Conservation (phyloP, 139 green algal species). For the Chara braunii region DNA sequence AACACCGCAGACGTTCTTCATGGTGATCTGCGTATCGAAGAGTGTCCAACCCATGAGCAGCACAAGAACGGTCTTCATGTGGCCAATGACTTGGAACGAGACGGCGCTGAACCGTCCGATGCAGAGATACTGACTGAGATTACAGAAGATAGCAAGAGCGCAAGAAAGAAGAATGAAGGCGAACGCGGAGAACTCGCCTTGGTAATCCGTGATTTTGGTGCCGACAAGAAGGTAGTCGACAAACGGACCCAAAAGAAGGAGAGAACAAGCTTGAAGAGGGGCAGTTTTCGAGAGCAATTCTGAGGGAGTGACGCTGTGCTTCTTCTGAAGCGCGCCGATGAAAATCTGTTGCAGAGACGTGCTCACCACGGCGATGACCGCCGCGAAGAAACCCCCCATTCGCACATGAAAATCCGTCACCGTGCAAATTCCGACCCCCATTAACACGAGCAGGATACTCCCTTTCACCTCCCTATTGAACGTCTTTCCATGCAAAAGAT, state of each 20-base stretch:
- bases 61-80: constrained; percentile 44
- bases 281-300: constrained; percentile 65
- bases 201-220: constrained; percentile 31
- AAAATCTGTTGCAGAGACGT: constrained; percentile 84
- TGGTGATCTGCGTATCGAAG: constrained; percentile 20
- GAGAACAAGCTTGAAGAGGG: constrained; percentile 31
- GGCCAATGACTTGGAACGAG: constrained; percentile 75
- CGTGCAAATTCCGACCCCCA: constrained; percentile 35
- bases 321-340: constrained; percentile 74
- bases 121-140: constrained; percentile 88
- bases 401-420: constrained; percentile 32
- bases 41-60: constrained; percentile 30
- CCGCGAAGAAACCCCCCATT: constrained; percentile 58
- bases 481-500: constrained; percentile 49
- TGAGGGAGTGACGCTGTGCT: constrained; percentile 62
- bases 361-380: constrained; percentile 67
- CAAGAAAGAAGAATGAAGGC: constrained; percentile 64
- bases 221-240: constrained; percentile 32
- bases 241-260: constrained; percentile 24
- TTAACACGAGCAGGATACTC: constrained; percentile 54
- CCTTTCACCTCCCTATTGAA: constrained; percentile 62
- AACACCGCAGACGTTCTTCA: constrained; percentile 31
- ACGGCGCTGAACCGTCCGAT: constrained; percentile 83
- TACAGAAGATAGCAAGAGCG: constrained; percentile 67
- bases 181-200: no score